Evolutionary conservation across 192 early-diverging fungal species (phyloP).

Genomic region (Coemansia sp.): DNA sequence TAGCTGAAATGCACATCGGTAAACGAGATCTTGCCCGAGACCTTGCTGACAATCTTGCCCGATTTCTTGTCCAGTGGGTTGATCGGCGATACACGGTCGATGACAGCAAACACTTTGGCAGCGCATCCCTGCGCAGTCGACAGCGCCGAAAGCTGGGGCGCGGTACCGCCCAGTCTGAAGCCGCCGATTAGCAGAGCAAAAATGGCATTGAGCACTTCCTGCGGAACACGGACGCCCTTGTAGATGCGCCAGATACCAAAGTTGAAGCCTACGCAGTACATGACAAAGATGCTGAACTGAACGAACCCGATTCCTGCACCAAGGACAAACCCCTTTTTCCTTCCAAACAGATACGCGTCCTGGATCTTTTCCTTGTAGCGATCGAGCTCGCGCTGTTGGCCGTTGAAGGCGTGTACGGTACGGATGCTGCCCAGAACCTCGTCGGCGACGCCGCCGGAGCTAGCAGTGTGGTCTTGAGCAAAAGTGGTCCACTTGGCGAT

Average conservation of each 20-base stretch:
- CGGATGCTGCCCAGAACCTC: conserved; percentile 79
- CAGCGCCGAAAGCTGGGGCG: conserved; percentile 71
- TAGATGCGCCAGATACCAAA: conserved; percentile 67
- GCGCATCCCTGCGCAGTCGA: conserved; percentile 77
- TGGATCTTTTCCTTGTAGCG: conserved; percentile 67
- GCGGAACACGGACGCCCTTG: conserved; percentile 37
- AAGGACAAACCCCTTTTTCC: conserved; percentile 60
- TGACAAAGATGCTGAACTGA: conserved; percentile 71
- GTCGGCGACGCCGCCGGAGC: conserved; percentile 80
- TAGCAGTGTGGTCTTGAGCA: conserved; percentile 70
- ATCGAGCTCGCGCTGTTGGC: conserved; percentile 67
- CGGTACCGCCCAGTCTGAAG: conserved; percentile 64
- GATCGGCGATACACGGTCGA: conserved; percentile 79
- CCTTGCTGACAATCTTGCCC: conserved; percentile 38
- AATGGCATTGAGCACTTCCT: conserved; percentile 75
- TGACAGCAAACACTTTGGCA: conserved; percentile 71
- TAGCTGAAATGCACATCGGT: conserved; percentile 81
- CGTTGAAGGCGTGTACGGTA: conserved; percentile 82
- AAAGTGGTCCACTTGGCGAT: conserved; percentile 42
- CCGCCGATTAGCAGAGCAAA: conserved; percentile 84
- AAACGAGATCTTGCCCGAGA: conserved; percentile 72
- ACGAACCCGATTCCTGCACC: conserved; percentile 71
- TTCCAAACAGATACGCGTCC: conserved; percentile 63
- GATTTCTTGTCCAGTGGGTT: conserved; percentile 54
- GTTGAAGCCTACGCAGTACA: conserved; percentile 77